Evolutionary conservation across 108 stramenopile genomes (phyloP).

Genomic region (Discostella stelligeroides): DNA sequence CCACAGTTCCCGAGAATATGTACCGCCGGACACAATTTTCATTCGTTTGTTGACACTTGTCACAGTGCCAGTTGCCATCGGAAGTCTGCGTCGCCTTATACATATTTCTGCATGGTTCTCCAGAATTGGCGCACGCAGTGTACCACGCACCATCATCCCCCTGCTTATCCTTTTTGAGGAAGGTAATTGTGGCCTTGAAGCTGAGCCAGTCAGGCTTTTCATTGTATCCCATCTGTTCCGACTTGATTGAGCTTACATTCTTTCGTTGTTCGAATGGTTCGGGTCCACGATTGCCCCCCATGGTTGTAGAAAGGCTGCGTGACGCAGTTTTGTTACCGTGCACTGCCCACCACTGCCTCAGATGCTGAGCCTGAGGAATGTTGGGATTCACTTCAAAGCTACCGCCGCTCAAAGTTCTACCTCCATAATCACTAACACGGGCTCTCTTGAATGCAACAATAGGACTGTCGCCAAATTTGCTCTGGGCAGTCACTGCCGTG

Average conservation of each 20-base stretch:
- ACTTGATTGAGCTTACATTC: conserved; percentile 76
- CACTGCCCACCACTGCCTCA: conserved; percentile 69
- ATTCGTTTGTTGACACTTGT: conserved; percentile 79
- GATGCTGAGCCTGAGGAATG: conserved; percentile 59
- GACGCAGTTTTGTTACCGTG: conserved; percentile 57
- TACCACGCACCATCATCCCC: conserved; percentile 92
- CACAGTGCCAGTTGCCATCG: conserved; percentile 84
- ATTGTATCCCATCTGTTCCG: conserved; percentile 81
- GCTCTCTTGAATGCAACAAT: conserved; percentile 89
- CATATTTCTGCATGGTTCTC: conserved; percentile 86
- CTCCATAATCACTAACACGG: conserved; percentile 90
- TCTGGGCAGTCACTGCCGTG: conserved; percentile 53
- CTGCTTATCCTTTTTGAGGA: conserved; percentile 92
- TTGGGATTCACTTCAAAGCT: conserved; percentile 52
- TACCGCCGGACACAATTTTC: conserved; percentile 82
- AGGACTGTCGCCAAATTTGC: conserved; percentile 57
- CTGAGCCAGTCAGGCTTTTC: conserved; percentile 93
- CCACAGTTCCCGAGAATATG: conserved; percentile 85
- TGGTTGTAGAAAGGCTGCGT: conserved; percentile 64
- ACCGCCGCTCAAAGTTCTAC: conserved; percentile 65
- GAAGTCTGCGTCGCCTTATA: conserved; percentile 85
- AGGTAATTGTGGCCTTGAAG: conserved; percentile 90
- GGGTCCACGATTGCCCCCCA: conserved; percentile 64
- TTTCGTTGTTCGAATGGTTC: conserved; percentile 77
- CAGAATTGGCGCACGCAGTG: conserved; percentile 88